Evolutionary conservation across 345 rosid species (phyloP), one percentile per base, ranked within the genome.

Genomic region (Heritiera fomes): DNA sequence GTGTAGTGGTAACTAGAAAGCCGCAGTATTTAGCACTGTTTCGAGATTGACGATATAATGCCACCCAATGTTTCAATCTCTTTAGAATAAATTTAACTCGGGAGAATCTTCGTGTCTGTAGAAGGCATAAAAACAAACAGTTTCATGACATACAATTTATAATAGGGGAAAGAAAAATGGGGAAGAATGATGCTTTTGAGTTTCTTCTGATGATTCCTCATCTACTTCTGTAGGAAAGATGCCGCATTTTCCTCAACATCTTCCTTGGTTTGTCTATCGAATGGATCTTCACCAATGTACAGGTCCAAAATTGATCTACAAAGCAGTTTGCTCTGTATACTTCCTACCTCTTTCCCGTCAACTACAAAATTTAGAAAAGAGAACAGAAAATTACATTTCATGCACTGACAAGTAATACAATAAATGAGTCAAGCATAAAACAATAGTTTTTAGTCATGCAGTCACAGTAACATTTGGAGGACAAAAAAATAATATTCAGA

Each of bases 251-350:
- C 83, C 68, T 89, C 87, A 55, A 93, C 78, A 40, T 95, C 96
- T 70, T 92, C 93, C 76, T 88, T 92, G 80, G 99, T 94, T 71
- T 78, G 82, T 80, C 75, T 87, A 70, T 95, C 96, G 68, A 92
- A 91, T 49, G 98, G 94, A 10, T 93, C 91, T 49, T 90, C 95
- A 12, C 98, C 98, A 0, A 95, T 86, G 79, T 93, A 92, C 78
- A 95, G 81, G 87, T 93, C 98, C 69, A 93, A 80, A 67, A 93
- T 84, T 18, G 98, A 93, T 70, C 67, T 83, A 79, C 98, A 91
- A 17, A 93, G 88, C 81, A 90, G 82, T 80, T 93, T 87, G 91
- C 97, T 94, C 85, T 93, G 86, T 75, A 93, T 88, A 72, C 90
- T 87, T 75, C 98, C 95, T 7, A 87, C 92, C 83, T 88, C 92